Percentiles rank a stretch among this genome's conserved stretches.
These are phyloP conservation scores for Xylaria sp. DNA, from an alignment of 2,329 filamentous ascomycete species.

Conservation along the genomic window DNA sequence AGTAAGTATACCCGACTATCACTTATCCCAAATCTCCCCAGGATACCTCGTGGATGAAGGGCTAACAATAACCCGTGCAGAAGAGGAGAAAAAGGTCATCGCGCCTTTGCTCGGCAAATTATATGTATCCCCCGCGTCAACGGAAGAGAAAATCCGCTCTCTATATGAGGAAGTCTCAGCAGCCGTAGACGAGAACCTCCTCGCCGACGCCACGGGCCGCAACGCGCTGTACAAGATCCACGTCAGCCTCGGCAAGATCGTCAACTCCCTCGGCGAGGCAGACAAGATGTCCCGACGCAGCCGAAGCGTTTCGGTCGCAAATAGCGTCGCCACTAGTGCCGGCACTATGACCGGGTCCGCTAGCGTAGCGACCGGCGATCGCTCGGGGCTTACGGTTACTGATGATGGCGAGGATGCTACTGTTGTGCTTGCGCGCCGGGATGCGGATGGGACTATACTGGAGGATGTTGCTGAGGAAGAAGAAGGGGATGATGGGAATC, in stretches of 20 bases:
- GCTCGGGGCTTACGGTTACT: background rate
- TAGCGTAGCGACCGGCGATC: conserved; percentile 22
- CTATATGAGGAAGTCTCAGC: conserved; percentile 68
- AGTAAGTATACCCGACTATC: conserved; percentile 63
- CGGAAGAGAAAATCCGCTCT: conserved; percentile 67
- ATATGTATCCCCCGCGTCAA: conserved; percentile 76
- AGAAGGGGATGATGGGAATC: conserved; percentile 32
- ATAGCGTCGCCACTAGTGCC: conserved; percentile 31
- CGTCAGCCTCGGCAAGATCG: conserved; percentile 73
- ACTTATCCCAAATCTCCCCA: background rate
- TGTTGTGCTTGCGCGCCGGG: conserved; percentile 7
- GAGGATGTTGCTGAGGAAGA: conserved; percentile 39
- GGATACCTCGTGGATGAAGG: background rate
- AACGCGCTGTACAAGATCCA: conserved; percentile 77
- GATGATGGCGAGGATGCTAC: conserved; percentile 34
- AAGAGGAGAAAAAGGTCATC: conserved; percentile 87
- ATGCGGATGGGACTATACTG: conserved; percentile 25
- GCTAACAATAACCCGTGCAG: conserved; percentile 55
- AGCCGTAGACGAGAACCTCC: conserved; percentile 71
- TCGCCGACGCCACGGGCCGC: conserved; percentile 69
- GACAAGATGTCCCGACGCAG: conserved; percentile 39
- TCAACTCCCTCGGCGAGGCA: conserved; percentile 65
- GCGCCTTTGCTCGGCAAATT: conserved; percentile 84
- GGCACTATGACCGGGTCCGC: conserved; percentile 2
- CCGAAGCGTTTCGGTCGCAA: conserved; percentile 36